These are phyloP conservation scores for Fusarium gaditjirri DNA, from an alignment of 2,329 filamentous ascomycete genomes.

Conservation along the genomic window DNA sequence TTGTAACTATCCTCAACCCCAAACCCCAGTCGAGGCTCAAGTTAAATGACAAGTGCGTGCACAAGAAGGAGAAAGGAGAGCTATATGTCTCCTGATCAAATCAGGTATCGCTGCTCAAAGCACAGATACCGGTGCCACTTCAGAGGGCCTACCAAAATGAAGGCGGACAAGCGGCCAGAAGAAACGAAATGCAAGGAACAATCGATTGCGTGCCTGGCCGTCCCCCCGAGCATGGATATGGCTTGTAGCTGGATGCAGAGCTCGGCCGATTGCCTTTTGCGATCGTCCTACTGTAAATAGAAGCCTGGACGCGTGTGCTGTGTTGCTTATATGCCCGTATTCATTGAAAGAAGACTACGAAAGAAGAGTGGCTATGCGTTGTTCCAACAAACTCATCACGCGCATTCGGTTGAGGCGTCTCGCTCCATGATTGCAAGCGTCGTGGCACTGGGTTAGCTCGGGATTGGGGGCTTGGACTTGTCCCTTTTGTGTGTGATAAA, in stretches of 20 bases:
- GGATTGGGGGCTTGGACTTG: conserved; percentile 2
- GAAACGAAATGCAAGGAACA: conserved; percentile 33
- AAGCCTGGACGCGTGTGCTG: conserved; percentile 21
- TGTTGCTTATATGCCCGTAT: conserved; percentile 1
- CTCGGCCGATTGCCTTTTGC: conserved; percentile 23
- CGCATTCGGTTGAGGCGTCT: conserved; percentile 30
- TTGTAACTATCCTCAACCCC: neutral
- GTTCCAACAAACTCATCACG: conserved; percentile 14
- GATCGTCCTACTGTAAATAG: conserved; percentile 27
- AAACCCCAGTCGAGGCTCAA: conserved; percentile 2
- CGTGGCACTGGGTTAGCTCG: conserved; percentile 25
- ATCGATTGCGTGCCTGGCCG: conserved; percentile 31
- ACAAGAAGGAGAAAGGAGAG: conserved; percentile 25
- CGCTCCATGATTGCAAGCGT: conserved; percentile 30
- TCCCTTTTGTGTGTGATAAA: conserved; percentile 32
- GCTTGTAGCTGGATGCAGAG: conserved; percentile 17
- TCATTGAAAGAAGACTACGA: neutral
- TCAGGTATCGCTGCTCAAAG: conserved; percentile 15
- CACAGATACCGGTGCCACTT: conserved; percentile 16
- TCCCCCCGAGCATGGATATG: conserved; percentile 23
- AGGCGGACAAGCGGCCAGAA: conserved; percentile 22
- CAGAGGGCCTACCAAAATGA: conserved; percentile 24
- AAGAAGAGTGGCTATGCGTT: conserved; percentile 12
- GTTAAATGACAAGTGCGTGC: neutral
- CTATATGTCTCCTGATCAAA: conserved; percentile 30